Evolutionary conservation across 1,284 basidiomycete species (phyloP), one percentile per base, ranked within the genome.

Genomic region (Ustilago xerochloae): DNA sequence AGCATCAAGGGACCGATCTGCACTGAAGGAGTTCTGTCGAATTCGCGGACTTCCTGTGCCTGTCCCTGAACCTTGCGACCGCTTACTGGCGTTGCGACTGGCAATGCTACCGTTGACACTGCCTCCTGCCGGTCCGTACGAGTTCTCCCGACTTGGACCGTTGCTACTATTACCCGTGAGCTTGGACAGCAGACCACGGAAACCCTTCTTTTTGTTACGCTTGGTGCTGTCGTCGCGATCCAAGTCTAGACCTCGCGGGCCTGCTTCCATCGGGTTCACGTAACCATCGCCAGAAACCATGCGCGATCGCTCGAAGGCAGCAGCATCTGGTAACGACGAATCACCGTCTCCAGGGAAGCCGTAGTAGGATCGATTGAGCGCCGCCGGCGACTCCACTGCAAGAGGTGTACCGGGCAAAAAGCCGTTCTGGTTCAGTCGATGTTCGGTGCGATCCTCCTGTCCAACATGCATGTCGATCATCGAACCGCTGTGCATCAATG

Each of bases 391-490:
- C 15, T 72, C 64, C 29, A 68, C 54, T 22, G 38, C 60, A 16
- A 75, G 18, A 4, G 77, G 74, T 10, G 77, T 71, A 8, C 69
- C 70, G 0, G 77, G 77, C 24, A 78, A 20, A 52, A 77, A 77
- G 10, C 77, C 77, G n/a, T 55, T 71, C 51, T 80, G 78, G 29
- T 67, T 64, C 47, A 78, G 30, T 5, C 76, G 76, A 28, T 80
- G 78, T 35, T 80, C 78, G 29, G 52, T 55, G 13, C 58, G 65
- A 29, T 76, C 66, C 39, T 77, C 78, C 32, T 85, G 69, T 4
- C 80, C 85, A 12, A 86, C 75, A 49, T 86, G 85, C 85, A 86
- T 86, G 50, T 86, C 85, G 63, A 86, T 71, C 84, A 86, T 86
- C 22, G 72, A 72, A 13, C 84, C 85, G 26, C 82, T 84, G 35